phyloP scores from a whole-genome alignment of 2,329 filamentous ascomycete genomes.

The Fusarium goolgardi region DNA sequence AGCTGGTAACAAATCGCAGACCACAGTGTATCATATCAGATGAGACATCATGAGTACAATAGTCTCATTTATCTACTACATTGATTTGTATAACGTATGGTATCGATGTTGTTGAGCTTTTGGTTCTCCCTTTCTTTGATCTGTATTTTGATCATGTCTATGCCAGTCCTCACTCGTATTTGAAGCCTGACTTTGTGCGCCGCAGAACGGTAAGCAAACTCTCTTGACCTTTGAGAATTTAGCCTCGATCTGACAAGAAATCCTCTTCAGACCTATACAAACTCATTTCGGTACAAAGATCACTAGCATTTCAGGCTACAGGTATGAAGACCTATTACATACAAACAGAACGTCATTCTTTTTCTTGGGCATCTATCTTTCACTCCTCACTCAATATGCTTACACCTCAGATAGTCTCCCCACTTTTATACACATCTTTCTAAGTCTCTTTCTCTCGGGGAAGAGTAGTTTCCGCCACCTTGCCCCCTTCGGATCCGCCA shows the following conservation, averaged over 20 bases:
- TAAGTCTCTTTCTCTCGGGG: slow-evolving; percentile 40
- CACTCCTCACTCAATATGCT: slow-evolving; percentile 11
- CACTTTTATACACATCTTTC: not conserved
- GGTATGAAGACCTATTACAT: not conserved
- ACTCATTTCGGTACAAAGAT: not conserved
- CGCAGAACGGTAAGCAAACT: not conserved
- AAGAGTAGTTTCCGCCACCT: slow-evolving; percentile 33
- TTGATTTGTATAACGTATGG: not conserved
- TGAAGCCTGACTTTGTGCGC: not conserved
- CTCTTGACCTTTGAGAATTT: not conserved
- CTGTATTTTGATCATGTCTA: not conserved
- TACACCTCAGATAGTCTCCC: slow-evolving; percentile 21
- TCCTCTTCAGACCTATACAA: not conserved
- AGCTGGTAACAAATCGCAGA: not conserved
- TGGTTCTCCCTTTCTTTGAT: not conserved
- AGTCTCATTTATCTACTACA: not conserved
- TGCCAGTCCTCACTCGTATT: not conserved
- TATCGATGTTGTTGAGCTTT: not conserved
- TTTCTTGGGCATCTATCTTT: slow-evolving; percentile 24
- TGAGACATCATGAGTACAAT: slow-evolving; percentile 1
- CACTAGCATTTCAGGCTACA: not conserved
- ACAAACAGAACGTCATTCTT: slow-evolving; percentile 6
- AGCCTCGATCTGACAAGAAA: not conserved
- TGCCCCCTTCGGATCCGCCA: slow-evolving; percentile 42
- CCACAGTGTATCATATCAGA: slow-evolving; percentile 4